Percentiles rank a stretch among this genome's conserved stretches.
These are phyloP conservation scores for Nothomitra cinnamomea DNA, from an alignment of 2,329 filamentous ascomycete genomes.

Conservation along the genomic window DNA sequence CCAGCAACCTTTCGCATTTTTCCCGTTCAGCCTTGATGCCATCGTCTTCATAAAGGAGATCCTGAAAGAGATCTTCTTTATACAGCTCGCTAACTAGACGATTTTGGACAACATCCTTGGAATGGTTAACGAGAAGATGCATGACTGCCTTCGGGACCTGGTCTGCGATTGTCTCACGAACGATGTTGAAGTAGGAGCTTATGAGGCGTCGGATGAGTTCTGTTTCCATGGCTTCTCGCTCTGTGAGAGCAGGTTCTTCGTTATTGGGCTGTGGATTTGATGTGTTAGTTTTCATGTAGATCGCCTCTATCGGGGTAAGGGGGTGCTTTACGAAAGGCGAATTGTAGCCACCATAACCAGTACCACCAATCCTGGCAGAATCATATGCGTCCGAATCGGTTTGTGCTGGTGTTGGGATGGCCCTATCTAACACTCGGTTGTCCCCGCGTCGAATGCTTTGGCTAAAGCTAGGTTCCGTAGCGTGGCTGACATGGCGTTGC, in stretches of 20 bases:
- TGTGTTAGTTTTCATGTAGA: not conserved
- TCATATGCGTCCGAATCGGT: conserved; percentile 30
- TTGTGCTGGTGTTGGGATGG: conserved; percentile 23
- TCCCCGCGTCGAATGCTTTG: conserved; percentile 64
- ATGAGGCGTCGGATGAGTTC: conserved; percentile 93
- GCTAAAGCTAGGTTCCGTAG: conserved; percentile 62
- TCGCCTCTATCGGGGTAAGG: conserved; percentile 5
- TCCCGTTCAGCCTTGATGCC: conserved; percentile 93
- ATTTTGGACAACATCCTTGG: conserved; percentile 96
- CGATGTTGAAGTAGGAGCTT: conserved; percentile 97
- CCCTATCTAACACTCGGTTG: conserved; percentile 23
- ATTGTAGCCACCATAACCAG: conserved; percentile 20
- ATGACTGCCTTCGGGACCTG: conserved; percentile 98
- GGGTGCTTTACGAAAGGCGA: conserved; percentile 29
- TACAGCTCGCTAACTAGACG: conserved; percentile 90
- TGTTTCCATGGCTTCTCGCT: conserved; percentile 92
- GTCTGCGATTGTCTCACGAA: conserved; percentile 94
- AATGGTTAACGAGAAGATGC: conserved; percentile 96
- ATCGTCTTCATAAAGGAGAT: conserved; percentile 93
- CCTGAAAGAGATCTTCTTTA: conserved; percentile 77
- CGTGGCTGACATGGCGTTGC: conserved; percentile 58
- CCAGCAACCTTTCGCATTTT: conserved; percentile 91
- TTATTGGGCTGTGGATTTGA: not conserved
- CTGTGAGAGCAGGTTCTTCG: conserved; percentile 50
- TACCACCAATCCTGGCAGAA: conserved; percentile 13